These are phyloP conservation scores for Pyrenochaeta sp. DNA, from an alignment of 2,329 filamentous ascomycete genomes.

Conservation along the genomic window DNA sequence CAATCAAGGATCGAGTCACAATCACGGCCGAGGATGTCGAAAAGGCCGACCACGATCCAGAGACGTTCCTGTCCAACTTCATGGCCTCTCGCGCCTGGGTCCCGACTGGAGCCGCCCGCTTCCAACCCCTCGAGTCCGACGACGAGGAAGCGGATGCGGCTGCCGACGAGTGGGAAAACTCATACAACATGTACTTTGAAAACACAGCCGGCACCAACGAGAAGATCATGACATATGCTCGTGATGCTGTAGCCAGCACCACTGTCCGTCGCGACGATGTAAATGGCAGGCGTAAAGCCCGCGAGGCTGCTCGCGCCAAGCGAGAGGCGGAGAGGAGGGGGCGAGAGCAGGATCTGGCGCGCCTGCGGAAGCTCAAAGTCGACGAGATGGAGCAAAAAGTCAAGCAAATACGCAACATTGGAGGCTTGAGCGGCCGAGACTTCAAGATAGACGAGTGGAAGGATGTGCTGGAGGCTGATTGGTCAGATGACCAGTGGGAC, in stretches of 20 bases:
- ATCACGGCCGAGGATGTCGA: slow-evolving; percentile 66
- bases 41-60: slow-evolving; percentile 85
- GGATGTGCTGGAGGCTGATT: slow-evolving; percentile 83
- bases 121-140: slow-evolving; percentile 89
- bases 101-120: slow-evolving; percentile 69
- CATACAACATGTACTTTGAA: slow-evolving; percentile 96
- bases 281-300: slow-evolving; percentile 76
- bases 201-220: slow-evolving; percentile 89
- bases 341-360: slow-evolving; percentile 80
- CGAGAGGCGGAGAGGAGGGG: slow-evolving; percentile 81
- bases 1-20: slow-evolving; percentile 41
- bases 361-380: slow-evolving; percentile 85
- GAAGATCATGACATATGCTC: slow-evolving; percentile 84
- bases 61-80: slow-evolving; percentile 94
- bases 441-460: slow-evolving; percentile 83
- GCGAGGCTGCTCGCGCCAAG: slow-evolving; percentile 78
- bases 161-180: slow-evolving; percentile 88
- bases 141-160: slow-evolving; percentile 78
- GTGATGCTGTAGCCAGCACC: slow-evolving; percentile 81
- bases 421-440: slow-evolving; percentile 74
- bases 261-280: slow-evolving; percentile 87
- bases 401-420: slow-evolving; percentile 86
- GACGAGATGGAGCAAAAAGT: slow-evolving; percentile 91
- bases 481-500: slow-evolving; percentile 91
- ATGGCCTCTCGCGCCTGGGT: slow-evolving; percentile 93